Evolutionary conservation across 148 eudicot genomes (phyloP).

Genomic region (Beta vulgaris): DNA sequence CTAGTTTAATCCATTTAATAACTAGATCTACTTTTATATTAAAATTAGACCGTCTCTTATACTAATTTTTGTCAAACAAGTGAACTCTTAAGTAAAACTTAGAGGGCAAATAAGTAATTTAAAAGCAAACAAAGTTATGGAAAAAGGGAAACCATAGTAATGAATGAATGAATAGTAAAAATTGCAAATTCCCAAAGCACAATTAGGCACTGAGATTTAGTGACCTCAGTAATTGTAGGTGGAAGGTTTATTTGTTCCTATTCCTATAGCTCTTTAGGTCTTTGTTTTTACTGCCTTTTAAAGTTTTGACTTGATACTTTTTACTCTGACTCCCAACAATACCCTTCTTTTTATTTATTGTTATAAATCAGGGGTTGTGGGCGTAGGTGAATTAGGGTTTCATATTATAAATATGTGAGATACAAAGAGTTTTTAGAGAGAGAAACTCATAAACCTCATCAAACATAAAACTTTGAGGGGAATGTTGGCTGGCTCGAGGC

Average conservation of each 20-base stretch:
- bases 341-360: conserved; percentile 5
- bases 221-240: conserved; percentile 33
- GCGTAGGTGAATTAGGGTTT: conserved; percentile 29
- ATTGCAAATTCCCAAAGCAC: conserved; percentile 38
- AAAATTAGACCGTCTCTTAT: too few relatives aligned
- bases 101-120: conserved; percentile 12
- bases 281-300: conserved; percentile 5
- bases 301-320: conserved; percentile 45
- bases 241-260: conserved; percentile 30
- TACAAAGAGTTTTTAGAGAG: not conserved
- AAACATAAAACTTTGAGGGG: conserved; percentile 33
- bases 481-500: conserved; percentile 57
- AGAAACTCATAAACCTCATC: not conserved
- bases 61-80: too few relatives aligned
- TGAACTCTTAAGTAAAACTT: too few relatives aligned
- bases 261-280: conserved; percentile 2
- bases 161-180: not conserved
- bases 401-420: too few relatives aligned
- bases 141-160: not conserved
- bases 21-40: too few relatives aligned
- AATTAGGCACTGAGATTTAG: conserved; percentile 46
- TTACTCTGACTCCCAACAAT: conserved; percentile 24
- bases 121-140: not conserved
- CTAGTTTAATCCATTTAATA: too few relatives aligned
- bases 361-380: conserved; percentile 16